Evolutionary conservation across 2,329 filamentous ascomycete species (phyloP).

Genomic region (Zarea fungicola): DNA sequence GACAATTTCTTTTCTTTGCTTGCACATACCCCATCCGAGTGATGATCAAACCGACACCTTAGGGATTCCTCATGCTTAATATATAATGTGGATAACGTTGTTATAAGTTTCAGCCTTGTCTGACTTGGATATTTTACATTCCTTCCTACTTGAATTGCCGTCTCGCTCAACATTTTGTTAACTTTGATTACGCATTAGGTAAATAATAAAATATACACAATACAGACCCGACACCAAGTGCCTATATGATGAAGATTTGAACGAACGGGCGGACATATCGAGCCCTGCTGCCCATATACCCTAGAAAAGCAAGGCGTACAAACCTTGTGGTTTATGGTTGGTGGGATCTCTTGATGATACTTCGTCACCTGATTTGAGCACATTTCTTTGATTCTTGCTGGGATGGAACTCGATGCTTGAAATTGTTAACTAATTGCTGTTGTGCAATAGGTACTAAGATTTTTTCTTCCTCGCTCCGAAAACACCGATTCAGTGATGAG

Average conservation of each 20-base stretch:
- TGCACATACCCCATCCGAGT: constrained; percentile 32
- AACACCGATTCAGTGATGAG: constrained; percentile 40
- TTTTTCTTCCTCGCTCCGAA: constrained; percentile 15
- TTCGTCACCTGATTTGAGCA: constrained; percentile 56
- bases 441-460: constrained; percentile 31
- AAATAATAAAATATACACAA: constrained; percentile 20
- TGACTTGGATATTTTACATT: constrained; percentile 40
- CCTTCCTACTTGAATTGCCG: constrained; percentile 17
- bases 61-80: constrained; percentile 67
- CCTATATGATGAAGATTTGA: constrained; percentile 57
- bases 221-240: constrained; percentile 22
- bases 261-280: constrained; percentile 67
- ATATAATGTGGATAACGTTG: constrained; percentile 58
- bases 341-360: constrained; percentile 57
- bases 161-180: constrained; percentile 26
- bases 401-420: neutral
- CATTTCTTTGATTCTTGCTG: neutral
- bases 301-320: constrained; percentile 55
- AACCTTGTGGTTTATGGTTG: constrained; percentile 49
- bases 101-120: constrained; percentile 64
- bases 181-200: constrained; percentile 37
- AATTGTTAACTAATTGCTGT: constrained; percentile 25
- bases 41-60: constrained; percentile 58
- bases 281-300: constrained; percentile 43
- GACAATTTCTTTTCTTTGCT: constrained; percentile 8